Base-by-base conservation (phyloP, 305 asterid species). In the Solanum hybrid region DNA sequence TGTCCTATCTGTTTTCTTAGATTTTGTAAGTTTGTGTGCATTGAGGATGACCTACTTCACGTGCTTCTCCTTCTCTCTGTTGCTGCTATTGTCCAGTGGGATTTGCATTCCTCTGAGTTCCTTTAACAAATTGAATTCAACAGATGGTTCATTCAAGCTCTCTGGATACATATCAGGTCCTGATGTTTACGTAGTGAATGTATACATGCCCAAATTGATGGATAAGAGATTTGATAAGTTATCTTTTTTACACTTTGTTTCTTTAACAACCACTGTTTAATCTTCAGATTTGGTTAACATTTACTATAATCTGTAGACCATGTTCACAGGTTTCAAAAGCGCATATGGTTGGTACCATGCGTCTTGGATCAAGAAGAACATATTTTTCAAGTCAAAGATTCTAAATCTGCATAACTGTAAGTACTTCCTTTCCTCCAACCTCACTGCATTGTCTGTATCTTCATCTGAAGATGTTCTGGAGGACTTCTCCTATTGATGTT, bases 141-240 rank as follows among this genome's bases (percentile, higher is more conserved):
- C 92, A 89, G 94, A 93, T 90, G 92, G 95, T 79, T 93, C 89
- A 89, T 84, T 96, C 91, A 95, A 93, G 92, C 98, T 97, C 90
- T 92, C 95, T 90, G 99, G 98, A 83, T 95, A 94, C 92, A 90
- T 97, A 76, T 96, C 98, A 87, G 96, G 92, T 90, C 99, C 97
- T 82, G 95, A 94, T 65, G 89, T 91, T 81, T 91, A 91, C 88
- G 91, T 94, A 89, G 91, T 90, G 91, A 96, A 97, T 99, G 99
- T 97, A 93, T 92, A 76, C 34, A 87, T 27, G 65, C 32, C 90
- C 90, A 39, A 38, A 65, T 70, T 78, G 76, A 82, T 90, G 88
- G 81, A 36, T 73, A 90, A 80, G 39, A 34, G 85, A 17, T 91
- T 89, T 79, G 34, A 24, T 81, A 32, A 29, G 51, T 82, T 91